Base-by-base conservation (phyloP, 495 filamentous ascomycete genomes). In the Sporormia fimetaria region DNA sequence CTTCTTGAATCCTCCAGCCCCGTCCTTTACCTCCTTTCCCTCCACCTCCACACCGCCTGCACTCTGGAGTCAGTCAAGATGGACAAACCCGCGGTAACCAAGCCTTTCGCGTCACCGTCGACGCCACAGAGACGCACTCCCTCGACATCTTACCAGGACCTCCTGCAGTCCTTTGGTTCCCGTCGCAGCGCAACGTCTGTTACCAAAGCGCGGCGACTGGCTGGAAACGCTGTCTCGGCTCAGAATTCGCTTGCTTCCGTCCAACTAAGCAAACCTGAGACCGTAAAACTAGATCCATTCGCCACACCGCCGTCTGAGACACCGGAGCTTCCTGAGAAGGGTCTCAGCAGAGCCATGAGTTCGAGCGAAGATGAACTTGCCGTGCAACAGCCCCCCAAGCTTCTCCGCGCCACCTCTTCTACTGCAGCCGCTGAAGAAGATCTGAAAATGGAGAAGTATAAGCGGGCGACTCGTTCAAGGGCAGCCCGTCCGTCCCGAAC, bases 111-210 rank as follows among this genome's bases (percentile, higher is more conserved):
- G 9, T 29, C 44, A 1, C 40, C 50, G 4, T 41, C 24, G 6
- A 53, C 50, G 15, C 50, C 50, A n/a, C 22, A 27, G 22, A 48
- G 44, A 33, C 39, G 44, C 16, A 42, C 6, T 15, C n/a, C 11
- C 26, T 40, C 17, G 28, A n/a, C n/a, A n/a, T n/a, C n/a, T n/a
- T n/a, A n/a, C n/a, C n/a, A 35, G 14, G 28, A 44, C 20, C 39
- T 53, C 7, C 40, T 53, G 14, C 15, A 30, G 24, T 29, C 40
- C 11, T 53, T 53, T 32, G 44, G 44, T 3, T 44, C 50, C 1
- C 31, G 17, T 11, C 40, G 23, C 35, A 44, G 39, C 6, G 42
- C 50, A 1, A 40, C 40, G 16, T 53, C 50, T 7, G 44, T 31
- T 12, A 48, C 50, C 9, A 43, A 48, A 18, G 44, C 44, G 4